Conservation (phyloP, 2,329 filamentous ascomycete genomes). For the Botrytis tulipae region DNA sequence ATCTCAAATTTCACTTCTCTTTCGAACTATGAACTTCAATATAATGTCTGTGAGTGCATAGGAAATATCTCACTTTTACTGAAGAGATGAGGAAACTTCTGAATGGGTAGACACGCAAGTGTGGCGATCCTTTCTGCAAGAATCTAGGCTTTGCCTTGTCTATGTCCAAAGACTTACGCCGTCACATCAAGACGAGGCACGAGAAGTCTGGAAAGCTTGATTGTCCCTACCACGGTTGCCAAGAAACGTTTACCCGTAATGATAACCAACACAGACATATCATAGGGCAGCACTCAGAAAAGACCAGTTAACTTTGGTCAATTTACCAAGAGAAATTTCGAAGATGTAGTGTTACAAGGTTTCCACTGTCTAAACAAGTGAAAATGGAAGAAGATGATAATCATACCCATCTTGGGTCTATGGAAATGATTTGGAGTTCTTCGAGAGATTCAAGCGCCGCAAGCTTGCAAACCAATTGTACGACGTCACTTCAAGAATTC, state of each 20-base stretch:
- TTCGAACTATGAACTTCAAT: too few relatives aligned
- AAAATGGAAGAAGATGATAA: neutral
- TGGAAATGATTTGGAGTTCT: neutral
- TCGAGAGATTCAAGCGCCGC: neutral
- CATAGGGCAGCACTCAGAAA: neutral
- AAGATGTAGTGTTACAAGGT: neutral
- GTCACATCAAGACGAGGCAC: neutral
- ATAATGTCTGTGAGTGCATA: too few relatives aligned
- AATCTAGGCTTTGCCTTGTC: neutral
- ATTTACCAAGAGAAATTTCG: neutral
- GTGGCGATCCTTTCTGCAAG: neutral
- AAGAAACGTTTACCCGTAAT: neutral
- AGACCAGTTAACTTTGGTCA: neutral
- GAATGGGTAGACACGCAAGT: neutral
- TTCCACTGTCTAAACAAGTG: neutral
- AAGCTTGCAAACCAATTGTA: neutral
- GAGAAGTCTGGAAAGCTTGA: neutral
- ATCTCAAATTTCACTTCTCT: too few relatives aligned
- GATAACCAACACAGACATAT: neutral
- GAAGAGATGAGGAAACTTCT: too few relatives aligned
- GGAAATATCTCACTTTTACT: too few relatives aligned
- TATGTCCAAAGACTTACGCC: neutral
- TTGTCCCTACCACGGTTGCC: neutral
- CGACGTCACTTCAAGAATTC: neutral
- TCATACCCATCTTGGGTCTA: neutral